phyloP scores from a whole-genome alignment of 305 asterid genomes.

The Rubia peregrina region DNA sequence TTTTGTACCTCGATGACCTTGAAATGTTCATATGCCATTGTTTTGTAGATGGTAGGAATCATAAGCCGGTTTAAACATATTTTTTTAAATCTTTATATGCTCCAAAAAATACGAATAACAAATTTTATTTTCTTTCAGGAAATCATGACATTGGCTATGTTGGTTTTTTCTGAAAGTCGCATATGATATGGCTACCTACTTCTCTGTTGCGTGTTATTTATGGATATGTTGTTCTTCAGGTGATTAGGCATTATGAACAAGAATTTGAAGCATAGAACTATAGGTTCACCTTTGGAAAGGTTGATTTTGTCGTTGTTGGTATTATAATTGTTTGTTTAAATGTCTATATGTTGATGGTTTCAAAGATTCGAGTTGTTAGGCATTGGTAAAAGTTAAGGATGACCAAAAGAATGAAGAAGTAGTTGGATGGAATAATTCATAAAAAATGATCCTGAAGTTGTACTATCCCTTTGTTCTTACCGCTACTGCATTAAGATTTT shows the following conservation, averaged over 20 bases:
- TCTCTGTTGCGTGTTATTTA: background rate
- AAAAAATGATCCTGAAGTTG: no score
- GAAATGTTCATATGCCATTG: conserved; percentile 4
- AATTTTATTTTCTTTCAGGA: conserved; percentile 70
- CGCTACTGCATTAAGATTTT: no score
- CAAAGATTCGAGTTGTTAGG: no score
- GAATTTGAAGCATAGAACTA: conserved; percentile 78
- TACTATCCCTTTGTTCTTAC: no score
- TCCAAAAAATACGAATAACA: conserved; percentile 42
- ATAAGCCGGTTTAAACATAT: conserved; percentile 82
- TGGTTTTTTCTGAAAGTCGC: conserved; percentile 47
- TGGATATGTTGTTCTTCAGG: conserved; percentile 31
- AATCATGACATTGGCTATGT: conserved; percentile 89
- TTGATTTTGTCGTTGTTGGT: conserved; percentile 65
- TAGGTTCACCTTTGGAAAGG: conserved; percentile 58
- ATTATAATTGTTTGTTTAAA: no score
- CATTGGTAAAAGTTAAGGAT: no score
- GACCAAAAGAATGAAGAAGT: no score
- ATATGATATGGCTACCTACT: background rate
- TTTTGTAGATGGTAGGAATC: conserved; percentile 79
- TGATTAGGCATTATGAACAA: conserved; percentile 60
- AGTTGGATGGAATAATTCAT: no score
- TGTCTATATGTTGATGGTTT: no score
- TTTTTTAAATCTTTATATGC: conserved; percentile 56
- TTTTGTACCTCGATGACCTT: background rate